These are phyloP conservation scores for Elaeis guineensis DNA, from an alignment of 176 grass and related monocot species.

Conservation along the genomic window DNA sequence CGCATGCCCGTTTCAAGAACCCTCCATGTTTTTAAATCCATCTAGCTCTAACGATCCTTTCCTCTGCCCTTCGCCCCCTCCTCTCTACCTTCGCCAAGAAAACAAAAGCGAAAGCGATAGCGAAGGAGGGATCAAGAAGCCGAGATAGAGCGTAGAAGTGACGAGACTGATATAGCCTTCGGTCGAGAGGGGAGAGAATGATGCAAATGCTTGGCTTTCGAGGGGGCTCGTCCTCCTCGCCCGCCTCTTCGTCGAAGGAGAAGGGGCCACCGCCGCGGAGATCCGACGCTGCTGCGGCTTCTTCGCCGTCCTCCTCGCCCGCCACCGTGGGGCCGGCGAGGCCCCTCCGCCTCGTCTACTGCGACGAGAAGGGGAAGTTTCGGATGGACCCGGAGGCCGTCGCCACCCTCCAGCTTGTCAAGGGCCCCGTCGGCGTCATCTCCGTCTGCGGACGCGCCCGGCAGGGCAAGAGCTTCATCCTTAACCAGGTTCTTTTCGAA, in stretches of 20 bases:
- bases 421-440: constrained; percentile 81
- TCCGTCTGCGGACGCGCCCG: constrained; percentile 90
- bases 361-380: constrained; percentile 80
- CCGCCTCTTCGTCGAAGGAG: constrained; percentile 14
- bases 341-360: constrained; percentile 81
- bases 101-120: too few species aligned
- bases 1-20: too few species aligned
- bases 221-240: constrained; percentile 20
- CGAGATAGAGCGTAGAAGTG: too few species aligned
- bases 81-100: too few species aligned
- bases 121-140: too few species aligned
- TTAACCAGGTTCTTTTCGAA: constrained; percentile 64
- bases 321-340: constrained; percentile 23
- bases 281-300: neutral
- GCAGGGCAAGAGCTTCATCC: constrained; percentile 97
- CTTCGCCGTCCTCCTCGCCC: constrained; percentile 7
- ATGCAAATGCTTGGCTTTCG: constrained; percentile 60
- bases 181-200: constrained; percentile 24
- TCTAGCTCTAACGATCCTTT: too few species aligned
- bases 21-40: too few species aligned
- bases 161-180: too few species aligned
- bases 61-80: too few species aligned
- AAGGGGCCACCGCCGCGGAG: neutral
- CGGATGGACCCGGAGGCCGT: constrained; percentile 89
- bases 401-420: constrained; percentile 74